Conservation (phyloP, 1,284 basidiomycete genomes). For the Cystobasidium slooffiae region DNA sequence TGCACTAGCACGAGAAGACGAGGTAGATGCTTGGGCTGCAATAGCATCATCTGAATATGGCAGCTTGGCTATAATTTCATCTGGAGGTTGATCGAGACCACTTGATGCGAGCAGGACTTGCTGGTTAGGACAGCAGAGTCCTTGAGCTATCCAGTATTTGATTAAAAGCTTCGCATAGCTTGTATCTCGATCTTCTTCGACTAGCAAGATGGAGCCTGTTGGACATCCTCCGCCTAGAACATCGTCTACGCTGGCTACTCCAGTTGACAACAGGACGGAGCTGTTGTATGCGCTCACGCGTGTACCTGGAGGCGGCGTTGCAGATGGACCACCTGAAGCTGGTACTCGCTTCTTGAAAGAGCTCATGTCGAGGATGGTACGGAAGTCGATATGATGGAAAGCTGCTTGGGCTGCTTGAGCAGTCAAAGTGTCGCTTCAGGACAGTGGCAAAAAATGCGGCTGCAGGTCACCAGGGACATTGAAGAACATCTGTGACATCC, state of each 20-base stretch:
- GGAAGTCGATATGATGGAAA: no score
- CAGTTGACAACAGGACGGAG: conserved; percentile 69
- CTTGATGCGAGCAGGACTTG: conserved; percentile 65
- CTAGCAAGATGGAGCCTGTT: conserved; percentile 71
- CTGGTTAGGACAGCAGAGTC: conserved; percentile 70
- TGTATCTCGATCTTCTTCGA: conserved; percentile 81
- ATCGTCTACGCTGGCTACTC: conserved; percentile 93
- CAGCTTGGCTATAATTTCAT: conserved; percentile 52
- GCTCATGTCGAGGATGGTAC: conserved; percentile 6
- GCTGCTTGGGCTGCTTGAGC: no score
- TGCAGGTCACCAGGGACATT: no score
- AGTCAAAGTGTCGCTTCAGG: background rate
- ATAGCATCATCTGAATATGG: conserved; percentile 30
- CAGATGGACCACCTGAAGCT: conserved; percentile 4
- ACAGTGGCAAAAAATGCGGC: background rate
- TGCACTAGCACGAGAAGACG: background rate
- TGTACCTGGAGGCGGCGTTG: conserved; percentile 47
- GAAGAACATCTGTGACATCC: background rate
- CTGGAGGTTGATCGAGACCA: conserved; percentile 55
- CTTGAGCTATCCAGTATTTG: conserved; percentile 87
- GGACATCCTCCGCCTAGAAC: conserved; percentile 92
- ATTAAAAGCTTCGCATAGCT: conserved; percentile 84
- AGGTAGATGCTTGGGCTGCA: background rate
- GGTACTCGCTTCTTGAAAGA: conserved; percentile 40
- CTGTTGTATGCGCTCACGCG: conserved; percentile 50